Evolutionary conservation across 2,329 filamentous ascomycete genomes (phyloP).

Genomic region (Cryphonectria parasitica): DNA sequence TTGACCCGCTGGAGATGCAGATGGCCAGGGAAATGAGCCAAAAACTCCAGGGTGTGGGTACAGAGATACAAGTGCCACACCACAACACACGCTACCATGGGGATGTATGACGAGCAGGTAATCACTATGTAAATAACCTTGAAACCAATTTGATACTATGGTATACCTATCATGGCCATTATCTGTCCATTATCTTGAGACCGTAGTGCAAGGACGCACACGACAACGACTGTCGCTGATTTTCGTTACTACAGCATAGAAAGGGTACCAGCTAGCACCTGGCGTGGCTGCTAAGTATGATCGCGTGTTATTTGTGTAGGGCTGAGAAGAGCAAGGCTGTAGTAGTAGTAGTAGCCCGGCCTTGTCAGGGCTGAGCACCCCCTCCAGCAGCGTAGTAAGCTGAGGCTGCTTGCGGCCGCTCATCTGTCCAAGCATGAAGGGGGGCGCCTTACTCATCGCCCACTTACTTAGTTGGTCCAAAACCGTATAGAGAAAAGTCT

Average conservation of each 20-base stretch:
- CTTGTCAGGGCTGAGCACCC: not conserved
- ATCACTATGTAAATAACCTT: not conserved
- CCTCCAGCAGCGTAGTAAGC: not conserved
- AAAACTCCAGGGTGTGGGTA: not conserved
- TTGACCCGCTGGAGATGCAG: conserved; percentile 11
- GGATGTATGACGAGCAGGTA: not conserved
- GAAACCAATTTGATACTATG: not conserved
- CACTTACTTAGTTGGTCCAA: not conserved
- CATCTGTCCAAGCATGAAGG: not conserved
- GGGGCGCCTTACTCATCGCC: not conserved
- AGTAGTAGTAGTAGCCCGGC: not conserved
- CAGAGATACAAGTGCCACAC: not conserved
- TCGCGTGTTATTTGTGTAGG: not conserved
- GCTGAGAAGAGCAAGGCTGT: not conserved
- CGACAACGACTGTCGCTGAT: not conserved
- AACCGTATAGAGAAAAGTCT: not conserved
- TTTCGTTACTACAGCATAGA: not conserved
- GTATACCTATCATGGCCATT: not conserved
- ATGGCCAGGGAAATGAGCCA: conserved; percentile 9
- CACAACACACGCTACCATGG: not conserved
- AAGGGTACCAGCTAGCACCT: not conserved
- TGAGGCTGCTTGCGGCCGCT: not conserved
- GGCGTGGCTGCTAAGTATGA: not conserved
- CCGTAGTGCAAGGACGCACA: not conserved
- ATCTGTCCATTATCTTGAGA: no score